Base-by-base conservation (phyloP, 345 rosid genomes). In the Garcia nutans region DNA sequence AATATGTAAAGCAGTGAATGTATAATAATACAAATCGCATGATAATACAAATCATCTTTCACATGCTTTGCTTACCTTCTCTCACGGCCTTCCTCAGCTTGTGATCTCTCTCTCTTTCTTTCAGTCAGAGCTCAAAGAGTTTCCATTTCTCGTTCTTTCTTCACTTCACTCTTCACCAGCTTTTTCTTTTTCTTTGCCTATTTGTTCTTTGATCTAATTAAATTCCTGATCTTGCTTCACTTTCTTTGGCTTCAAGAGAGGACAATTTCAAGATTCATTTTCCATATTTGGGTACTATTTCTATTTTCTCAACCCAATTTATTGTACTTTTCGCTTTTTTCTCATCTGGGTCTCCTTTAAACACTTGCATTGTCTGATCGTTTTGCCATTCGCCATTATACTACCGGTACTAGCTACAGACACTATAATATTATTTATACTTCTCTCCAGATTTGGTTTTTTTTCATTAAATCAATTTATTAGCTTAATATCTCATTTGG, bases 401-500 rank as follows among this genome's bases (percentile, higher is more conserved):
- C 8, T 12, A 17, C 68, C 17, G 44, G 8, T 64, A 22, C 0
- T 16, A 0, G 41, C 19, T 26, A 5, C 6, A 8, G 41, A 26
- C 65, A 61, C 42, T 26, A 28, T 23, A 23, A 22, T 23, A 45
- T n/a, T 31, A 16, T 3, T 12, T 17, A 1, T 28, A 22, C 19
- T 37, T 47, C 58, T 69, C 45, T 68, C 4, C 2, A 6, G 11
- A 55, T 71, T 22, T 54, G 23, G 23, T 31, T 45, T 13, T 55
- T 70, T 31, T 23, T 42, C 65, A 6, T 15, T 15, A 17, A 9
- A 15, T 72, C 3, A 17, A 70, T 54, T 70, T 72, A 41, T 42
- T 8, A 24, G 47, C 26, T 57, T 63, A 28, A 12, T 74, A 33
- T 23, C 77, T 68, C 33, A 55, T 80, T 74, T 72, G 82, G 77